Base-by-base conservation (phyloP, 2,329 filamentous ascomycete species). In the Aspergillus carbonarius region DNA sequence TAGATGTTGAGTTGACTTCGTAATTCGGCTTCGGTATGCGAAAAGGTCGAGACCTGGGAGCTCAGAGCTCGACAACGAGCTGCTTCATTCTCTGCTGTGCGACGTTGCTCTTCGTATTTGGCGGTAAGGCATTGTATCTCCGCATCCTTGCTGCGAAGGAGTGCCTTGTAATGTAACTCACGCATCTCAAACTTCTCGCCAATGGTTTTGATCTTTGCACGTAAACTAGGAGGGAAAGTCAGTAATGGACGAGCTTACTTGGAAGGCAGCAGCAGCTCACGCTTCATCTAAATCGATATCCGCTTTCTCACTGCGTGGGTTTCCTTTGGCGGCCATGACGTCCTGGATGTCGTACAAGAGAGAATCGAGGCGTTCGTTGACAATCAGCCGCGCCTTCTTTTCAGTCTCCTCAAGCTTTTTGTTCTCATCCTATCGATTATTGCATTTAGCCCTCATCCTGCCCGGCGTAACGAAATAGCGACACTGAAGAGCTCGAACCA, bases 1-100 rank as follows among this genome's bases (percentile, higher is more conserved):
- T 99, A 99, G 68, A 97, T 93, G 74, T 97, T 98, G 68, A 99
- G 86, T 77, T 99, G 95, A 69, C 91, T 96, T 60, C 95, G 83
- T 56, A 99, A 83, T 76, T 98, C 93, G 15, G 91, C 89, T 78
- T 99, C 95, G 9, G 93, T 98, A 76, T 96, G 95, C 35, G 92
- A 95, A 74, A 98, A 97, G 1, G 92, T 96, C 66, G 93, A 91
- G 23, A 98, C 92, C 77, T 99, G 95, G 35, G 87, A 83, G 67
- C 95, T 96, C 54, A 99, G 83, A 64, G 93, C 90, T 62, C 92
- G 88, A 58, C 91, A 91, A 68, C 92, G 90, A 56, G 83, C 84
- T 20, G 88, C 81, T 78, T 99, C 95, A 51, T 84, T 83, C 67
- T 98, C 93, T 60, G 93, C 91, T 47, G 86, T 85, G 74, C 96